Percentiles rank a stretch among this genome's conserved stretches.
Evolutionary conservation across 2,329 filamentous ascomycete genomes (phyloP).

Genomic region (Hymenoscyphus fructigenus): DNA sequence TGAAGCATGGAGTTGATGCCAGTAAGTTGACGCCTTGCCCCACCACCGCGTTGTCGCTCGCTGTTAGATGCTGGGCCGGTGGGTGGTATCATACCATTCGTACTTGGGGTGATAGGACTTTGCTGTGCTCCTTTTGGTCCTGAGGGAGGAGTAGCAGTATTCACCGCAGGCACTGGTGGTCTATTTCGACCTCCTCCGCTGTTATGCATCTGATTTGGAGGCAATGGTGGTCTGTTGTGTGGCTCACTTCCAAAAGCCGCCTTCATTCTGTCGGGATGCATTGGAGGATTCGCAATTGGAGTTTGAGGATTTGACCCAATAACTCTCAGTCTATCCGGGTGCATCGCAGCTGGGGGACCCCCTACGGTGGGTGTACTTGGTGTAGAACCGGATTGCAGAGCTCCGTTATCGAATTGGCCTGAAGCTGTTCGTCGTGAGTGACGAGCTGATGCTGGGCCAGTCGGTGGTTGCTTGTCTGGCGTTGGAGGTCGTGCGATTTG

Average conservation of each 20-base stretch:
- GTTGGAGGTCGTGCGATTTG: slow-evolving; percentile 31
- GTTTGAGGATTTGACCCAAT: slow-evolving; percentile 39
- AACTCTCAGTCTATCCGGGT: slow-evolving; percentile 52
- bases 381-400: slow-evolving; percentile 26
- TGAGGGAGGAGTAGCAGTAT: slow-evolving; percentile 31
- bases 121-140: slow-evolving; percentile 34
- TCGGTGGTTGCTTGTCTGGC: slow-evolving; percentile 37
- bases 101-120: slow-evolving; percentile 29
- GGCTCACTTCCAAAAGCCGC: slow-evolving; percentile 28
- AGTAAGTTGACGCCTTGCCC: slow-evolving; percentile 50
- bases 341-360: slow-evolving; percentile 41
- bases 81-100: slow-evolving; percentile 32
- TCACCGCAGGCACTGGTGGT: slow-evolving; percentile 33
- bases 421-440: slow-evolving; percentile 30
- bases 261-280: slow-evolving; percentile 36
- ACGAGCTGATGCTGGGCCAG: slow-evolving; percentile 35
- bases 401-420: slow-evolving; percentile 29
- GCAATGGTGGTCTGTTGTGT: slow-evolving; percentile 28
- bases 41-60: slow-evolving; percentile 34
- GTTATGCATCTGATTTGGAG: slow-evolving; percentile 35
- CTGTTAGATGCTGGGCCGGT: slow-evolving; percentile 37
- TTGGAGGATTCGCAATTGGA: slow-evolving; percentile 37
- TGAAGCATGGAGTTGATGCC: slow-evolving; percentile 60
- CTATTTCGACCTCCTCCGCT: slow-evolving; percentile 34
- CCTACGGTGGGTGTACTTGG: slow-evolving; percentile 27